These are phyloP conservation scores for Hemileccinum impolitum DNA, from an alignment of 768 basidiomycete genomes.

Conservation along the genomic window DNA sequence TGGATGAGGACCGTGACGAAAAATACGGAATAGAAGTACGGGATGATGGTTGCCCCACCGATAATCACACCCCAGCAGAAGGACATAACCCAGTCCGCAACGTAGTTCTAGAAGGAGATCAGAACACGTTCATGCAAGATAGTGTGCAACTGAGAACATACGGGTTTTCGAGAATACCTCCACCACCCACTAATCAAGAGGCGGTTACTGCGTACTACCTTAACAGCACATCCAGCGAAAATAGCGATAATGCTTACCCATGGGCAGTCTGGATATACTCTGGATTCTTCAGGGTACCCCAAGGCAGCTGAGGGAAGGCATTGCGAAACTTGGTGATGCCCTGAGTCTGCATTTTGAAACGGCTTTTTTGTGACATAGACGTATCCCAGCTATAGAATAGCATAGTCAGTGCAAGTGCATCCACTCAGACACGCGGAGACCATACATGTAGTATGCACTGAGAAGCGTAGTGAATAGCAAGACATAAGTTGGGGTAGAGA, in stretches of 20 bases:
- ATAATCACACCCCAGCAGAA: slow-evolving; percentile 82
- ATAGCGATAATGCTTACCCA: slow-evolving; percentile 49
- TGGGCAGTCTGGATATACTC: slow-evolving; percentile 91
- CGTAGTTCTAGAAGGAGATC: slow-evolving; percentile 65
- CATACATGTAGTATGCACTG: slow-evolving; percentile 83
- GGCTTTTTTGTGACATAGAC: slow-evolving; percentile 94
- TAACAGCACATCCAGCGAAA: slow-evolving; percentile 1
- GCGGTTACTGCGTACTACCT: slow-evolving; percentile 60
- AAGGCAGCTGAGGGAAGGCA: slow-evolving; percentile 92
- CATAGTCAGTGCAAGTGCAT: neutral
- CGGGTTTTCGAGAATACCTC: slow-evolving; percentile 90
- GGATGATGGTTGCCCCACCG: slow-evolving; percentile 75
- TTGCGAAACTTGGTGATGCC: slow-evolving; percentile 82
- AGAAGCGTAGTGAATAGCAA: slow-evolving; percentile 72
- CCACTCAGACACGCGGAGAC: neutral
- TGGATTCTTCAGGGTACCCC: slow-evolving; percentile 80
- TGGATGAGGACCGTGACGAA: slow-evolving; percentile 92
- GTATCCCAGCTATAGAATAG: slow-evolving; percentile 74
- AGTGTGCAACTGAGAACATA: slow-evolving; percentile 34
- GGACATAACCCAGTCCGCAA: slow-evolving; percentile 87
- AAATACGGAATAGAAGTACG: slow-evolving; percentile 96
- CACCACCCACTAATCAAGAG: slow-evolving; percentile 93
- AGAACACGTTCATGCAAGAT: neutral
- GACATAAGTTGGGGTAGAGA: slow-evolving; percentile 73
- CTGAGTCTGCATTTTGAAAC: slow-evolving; percentile 96